Evolutionary conservation across 306 rosid genomes (phyloP).

Genomic region (Cucumis hystrix): DNA sequence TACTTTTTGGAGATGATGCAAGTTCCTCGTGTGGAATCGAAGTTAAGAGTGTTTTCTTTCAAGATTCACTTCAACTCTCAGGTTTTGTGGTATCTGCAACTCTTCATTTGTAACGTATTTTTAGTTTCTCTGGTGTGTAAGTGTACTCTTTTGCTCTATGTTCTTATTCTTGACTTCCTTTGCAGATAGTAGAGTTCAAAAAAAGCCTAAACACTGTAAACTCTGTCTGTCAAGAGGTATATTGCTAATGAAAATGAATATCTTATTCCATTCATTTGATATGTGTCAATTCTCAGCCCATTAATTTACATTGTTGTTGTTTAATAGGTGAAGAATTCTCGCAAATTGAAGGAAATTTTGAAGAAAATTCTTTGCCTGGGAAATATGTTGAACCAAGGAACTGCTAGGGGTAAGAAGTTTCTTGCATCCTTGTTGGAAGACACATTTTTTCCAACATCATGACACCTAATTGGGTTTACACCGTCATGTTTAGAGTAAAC

Average conservation of each 20-base stretch:
- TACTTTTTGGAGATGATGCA: constrained; percentile 88
- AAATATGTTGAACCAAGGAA: constrained; percentile 91
- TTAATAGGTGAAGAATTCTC: constrained; percentile 56
- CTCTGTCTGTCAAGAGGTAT: constrained; percentile 86
- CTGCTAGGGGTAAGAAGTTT: constrained; percentile 74
- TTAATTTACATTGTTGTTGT: not conserved
- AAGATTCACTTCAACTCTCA: constrained; percentile 87
- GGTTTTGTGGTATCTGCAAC: constrained; percentile 47
- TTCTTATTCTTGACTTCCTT: not conserved
- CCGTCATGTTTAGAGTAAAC: not conserved
- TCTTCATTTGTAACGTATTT: not conserved
- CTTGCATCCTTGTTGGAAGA: not conserved
- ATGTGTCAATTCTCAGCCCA: constrained; percentile 13
- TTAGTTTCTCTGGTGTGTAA: not conserved
- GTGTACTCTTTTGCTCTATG: constrained; percentile 1
- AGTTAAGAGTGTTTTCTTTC: constrained; percentile 85
- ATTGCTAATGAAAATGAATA: constrained; percentile 9
- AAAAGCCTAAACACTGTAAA: constrained; percentile 67
- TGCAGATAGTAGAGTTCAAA: constrained; percentile 69
- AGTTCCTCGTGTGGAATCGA: constrained; percentile 98
- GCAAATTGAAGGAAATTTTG: constrained; percentile 75
- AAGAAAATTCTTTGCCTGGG: constrained; percentile 79
- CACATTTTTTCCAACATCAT: not conserved
- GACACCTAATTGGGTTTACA: not conserved
- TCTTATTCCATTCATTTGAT: constrained; percentile 12